Evolutionary conservation across 257 asterid species (phyloP).

Genomic region (Anisodus tanguticus): DNA sequence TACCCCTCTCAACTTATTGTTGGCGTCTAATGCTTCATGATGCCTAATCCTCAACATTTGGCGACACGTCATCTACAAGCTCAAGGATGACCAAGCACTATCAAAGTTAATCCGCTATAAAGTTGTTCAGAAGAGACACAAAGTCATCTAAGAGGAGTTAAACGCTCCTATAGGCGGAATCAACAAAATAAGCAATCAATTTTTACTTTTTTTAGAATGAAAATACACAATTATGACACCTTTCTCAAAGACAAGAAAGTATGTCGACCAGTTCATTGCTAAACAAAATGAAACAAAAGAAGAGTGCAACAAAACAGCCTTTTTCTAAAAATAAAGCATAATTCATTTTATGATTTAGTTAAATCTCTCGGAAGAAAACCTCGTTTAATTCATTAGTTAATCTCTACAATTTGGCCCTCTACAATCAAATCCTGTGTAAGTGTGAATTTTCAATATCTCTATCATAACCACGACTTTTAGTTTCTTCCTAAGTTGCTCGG

Average conservation of each 20-base stretch:
- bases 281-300: not conserved
- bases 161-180: not conserved
- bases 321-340: not conserved
- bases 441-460: not conserved
- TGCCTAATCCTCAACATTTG: not conserved
- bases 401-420: not conserved
- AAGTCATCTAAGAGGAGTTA: not conserved
- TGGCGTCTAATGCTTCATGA: not conserved
- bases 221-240: not conserved
- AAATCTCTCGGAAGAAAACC: not conserved
- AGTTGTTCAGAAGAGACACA: not conserved
- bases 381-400: not conserved
- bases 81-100: constrained; percentile 12
- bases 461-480: not conserved
- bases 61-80: not conserved
- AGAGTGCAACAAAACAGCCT: not conserved
- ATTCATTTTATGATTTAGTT: not conserved
- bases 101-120: not conserved
- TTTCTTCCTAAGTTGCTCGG: too few species aligned
- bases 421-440: not conserved
- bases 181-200: not conserved
- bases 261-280: not conserved
- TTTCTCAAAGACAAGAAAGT: not conserved
- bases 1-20: not conserved
- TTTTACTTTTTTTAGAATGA: not conserved